phyloP scores from a whole-genome alignment of 2,329 filamentous ascomycete species.

The Laburnicola sp. region DNA sequence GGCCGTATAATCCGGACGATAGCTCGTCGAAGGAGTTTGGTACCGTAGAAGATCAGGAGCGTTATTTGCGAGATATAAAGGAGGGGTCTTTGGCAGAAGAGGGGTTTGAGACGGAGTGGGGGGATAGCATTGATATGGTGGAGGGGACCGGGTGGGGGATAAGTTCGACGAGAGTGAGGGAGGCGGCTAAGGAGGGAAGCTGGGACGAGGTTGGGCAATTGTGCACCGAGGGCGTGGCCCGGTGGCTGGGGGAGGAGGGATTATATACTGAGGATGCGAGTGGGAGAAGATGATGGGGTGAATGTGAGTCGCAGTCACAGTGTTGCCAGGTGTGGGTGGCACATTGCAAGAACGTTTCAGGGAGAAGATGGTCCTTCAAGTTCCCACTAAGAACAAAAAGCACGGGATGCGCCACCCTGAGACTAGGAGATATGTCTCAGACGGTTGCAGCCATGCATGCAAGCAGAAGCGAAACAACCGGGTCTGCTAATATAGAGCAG shows the following conservation, averaged over 20 bases:
- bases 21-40: constrained; percentile 60
- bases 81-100: constrained; percentile 54
- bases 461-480: too few species aligned
- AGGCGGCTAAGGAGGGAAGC: constrained; percentile 55
- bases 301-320: too few species aligned
- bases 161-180: constrained; percentile 65
- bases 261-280: constrained; percentile 57
- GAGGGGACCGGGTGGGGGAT: constrained; percentile 54
- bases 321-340: too few species aligned
- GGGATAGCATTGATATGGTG: constrained; percentile 62
- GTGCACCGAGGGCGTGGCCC: constrained; percentile 60
- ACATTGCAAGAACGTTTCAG: too few species aligned
- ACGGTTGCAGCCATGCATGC: too few species aligned
- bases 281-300: constrained; percentile 44
- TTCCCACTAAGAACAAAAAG: too few species aligned
- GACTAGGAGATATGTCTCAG: too few species aligned
- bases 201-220: constrained; percentile 55
- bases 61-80: constrained; percentile 57
- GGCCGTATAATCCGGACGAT: constrained; percentile 51
- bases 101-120: constrained; percentile 64
- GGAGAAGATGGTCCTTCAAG: too few species aligned
- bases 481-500: too few species aligned
- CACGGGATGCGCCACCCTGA: too few species aligned
- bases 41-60: constrained; percentile 56
- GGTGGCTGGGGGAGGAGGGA: constrained; percentile 60